These are phyloP conservation scores for Colletotrichum tabaci DNA, from an alignment of 2,329 filamentous ascomycete genomes.

Conservation along the genomic window DNA sequence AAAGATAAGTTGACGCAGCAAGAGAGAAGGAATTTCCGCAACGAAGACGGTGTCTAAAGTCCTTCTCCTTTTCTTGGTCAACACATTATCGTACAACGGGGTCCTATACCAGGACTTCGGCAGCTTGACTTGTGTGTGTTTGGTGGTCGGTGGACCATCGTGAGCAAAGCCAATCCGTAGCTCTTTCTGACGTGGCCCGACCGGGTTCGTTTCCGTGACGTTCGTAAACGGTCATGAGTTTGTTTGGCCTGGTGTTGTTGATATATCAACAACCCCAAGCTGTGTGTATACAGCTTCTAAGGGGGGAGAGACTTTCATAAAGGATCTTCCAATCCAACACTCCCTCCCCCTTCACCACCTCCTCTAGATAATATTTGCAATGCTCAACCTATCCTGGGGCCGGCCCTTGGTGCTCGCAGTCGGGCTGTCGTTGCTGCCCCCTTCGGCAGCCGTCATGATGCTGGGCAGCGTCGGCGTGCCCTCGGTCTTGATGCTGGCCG, in stretches of 20 bases:
- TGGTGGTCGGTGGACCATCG: constrained; percentile 7
- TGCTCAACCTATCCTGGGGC: constrained; percentile 56
- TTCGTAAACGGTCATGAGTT: constrained; percentile 33
- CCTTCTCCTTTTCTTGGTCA: neutral
- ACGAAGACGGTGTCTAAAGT: constrained; percentile 12
- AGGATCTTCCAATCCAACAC: neutral
- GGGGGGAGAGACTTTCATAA: neutral
- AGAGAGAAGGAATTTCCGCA: too few species aligned
- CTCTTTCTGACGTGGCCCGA: neutral
- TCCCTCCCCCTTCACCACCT: too few species aligned
- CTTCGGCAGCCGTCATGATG: constrained; percentile 43
- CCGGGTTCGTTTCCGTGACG: constrained; percentile 30
- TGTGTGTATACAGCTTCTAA: neutral
- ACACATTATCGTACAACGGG: constrained; percentile 39
- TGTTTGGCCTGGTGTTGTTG: constrained; percentile 21
- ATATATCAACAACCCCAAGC: constrained; percentile 10
- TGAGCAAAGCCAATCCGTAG: neutral
- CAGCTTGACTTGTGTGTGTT: neutral
- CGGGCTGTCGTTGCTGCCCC: constrained; percentile 49
- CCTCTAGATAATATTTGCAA: constrained; percentile 61
- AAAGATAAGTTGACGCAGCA: neutral
- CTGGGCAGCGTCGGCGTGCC: constrained; percentile 45
- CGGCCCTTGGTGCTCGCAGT: constrained; percentile 45
- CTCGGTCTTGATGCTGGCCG: constrained; percentile 55
- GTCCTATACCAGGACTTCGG: neutral